These are phyloP conservation scores for Salix arbutifolia DNA, from an alignment of 345 rosid species.

Conservation along the genomic window DNA sequence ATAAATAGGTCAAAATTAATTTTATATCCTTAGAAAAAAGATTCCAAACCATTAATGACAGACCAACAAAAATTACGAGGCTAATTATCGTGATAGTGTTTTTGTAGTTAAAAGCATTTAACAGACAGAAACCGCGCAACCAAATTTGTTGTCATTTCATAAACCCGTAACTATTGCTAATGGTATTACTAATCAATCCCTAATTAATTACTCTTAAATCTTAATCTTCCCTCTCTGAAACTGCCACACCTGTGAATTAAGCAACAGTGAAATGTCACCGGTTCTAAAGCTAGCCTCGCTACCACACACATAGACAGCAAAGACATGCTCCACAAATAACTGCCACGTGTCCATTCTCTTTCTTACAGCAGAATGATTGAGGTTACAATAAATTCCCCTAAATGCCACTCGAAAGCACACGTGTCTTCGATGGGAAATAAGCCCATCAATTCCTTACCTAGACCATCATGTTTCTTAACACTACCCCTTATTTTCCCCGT, in stretches of 20 bases:
- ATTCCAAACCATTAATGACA: not conserved
- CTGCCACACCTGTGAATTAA: not conserved
- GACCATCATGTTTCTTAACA: conserved; percentile 12
- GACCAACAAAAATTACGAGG: not conserved
- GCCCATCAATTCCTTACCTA: not conserved
- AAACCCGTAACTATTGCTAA: too few species aligned
- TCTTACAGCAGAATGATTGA: conserved; percentile 29
- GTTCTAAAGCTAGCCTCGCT: not conserved
- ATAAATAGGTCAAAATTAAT: too few species aligned
- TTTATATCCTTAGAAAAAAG: too few species aligned
- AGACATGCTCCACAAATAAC: conserved; percentile 14
- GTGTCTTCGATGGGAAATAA: conserved; percentile 1
- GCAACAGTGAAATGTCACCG: not conserved
- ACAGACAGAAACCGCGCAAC: not conserved
- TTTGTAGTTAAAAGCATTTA: not conserved
- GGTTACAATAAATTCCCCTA: not conserved
- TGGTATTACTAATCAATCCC: not conserved
- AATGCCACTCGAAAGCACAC: conserved; percentile 9
- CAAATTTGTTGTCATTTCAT: not conserved
- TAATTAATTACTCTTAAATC: not conserved
- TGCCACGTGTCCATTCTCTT: conserved; percentile 24
- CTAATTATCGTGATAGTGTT: not conserved
- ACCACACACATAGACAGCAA: not conserved
- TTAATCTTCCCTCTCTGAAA: not conserved
- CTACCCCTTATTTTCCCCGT: not conserved